Percentiles rank a stretch among this genome's conserved stretches.
Conservation (phyloP, 2,329 filamentous ascomycete genomes). For the Chaetoscypha palmicola region DNA sequence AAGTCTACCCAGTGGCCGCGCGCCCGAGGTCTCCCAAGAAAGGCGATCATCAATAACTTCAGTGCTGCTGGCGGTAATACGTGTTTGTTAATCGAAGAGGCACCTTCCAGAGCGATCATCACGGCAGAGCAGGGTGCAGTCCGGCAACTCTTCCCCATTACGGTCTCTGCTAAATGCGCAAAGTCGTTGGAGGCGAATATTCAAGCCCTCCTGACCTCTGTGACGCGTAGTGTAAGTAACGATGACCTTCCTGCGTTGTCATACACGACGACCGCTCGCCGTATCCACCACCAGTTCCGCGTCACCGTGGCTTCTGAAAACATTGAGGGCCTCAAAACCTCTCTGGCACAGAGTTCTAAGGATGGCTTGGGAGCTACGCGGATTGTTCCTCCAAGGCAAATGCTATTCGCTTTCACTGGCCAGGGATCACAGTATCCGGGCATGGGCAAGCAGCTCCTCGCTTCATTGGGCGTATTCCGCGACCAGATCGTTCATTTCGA, state of each 20-base stretch:
- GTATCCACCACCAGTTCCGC: slow-evolving; percentile 50
- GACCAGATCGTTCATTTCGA: slow-evolving; percentile 3
- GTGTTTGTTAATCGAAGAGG: slow-evolving; percentile 20
- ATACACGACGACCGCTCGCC: slow-evolving; percentile 32
- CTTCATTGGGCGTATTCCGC: slow-evolving; percentile 37
- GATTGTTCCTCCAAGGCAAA: slow-evolving; percentile 13
- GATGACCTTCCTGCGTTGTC: slow-evolving; percentile 7
- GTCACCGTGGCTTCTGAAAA: slow-evolving; percentile 24
- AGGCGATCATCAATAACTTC: slow-evolving; percentile 45
- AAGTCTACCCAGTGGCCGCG: slow-evolving; percentile 16
- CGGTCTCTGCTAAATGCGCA: slow-evolving; percentile 39
- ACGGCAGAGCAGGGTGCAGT: background rate
- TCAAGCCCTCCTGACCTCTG: background rate
- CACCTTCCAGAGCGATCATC: slow-evolving; percentile 6
- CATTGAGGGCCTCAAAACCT: slow-evolving; percentile 37
- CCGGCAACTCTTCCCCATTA: slow-evolving; percentile 33
- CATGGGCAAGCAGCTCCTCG: slow-evolving; percentile 42
- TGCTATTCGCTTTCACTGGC: slow-evolving; percentile 7
- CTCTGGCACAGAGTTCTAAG: no score
- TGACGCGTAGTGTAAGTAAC: background rate
- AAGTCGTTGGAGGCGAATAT: slow-evolving; percentile 9
- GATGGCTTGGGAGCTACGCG: background rate
- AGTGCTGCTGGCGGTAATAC: slow-evolving; percentile 23
- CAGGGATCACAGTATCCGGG: slow-evolving; percentile 33
- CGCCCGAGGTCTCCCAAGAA: slow-evolving; percentile 36